phyloP scores from a whole-genome alignment of 2,329 filamentous ascomycete genomes.

The Diplodia sapinea region DNA sequence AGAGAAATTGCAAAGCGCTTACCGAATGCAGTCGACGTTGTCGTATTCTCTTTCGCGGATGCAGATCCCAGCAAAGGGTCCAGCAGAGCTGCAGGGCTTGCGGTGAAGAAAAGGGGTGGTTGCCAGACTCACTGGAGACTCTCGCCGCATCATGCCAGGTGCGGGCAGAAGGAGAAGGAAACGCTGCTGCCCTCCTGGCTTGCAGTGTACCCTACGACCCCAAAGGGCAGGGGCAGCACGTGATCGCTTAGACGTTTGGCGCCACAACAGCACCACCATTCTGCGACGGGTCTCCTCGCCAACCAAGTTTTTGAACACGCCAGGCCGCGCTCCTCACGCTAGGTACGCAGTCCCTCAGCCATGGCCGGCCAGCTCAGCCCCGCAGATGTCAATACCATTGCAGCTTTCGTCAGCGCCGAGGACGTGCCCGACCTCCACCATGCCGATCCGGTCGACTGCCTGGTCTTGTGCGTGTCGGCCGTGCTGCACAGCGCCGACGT shows the following conservation, averaged over 20 bases:
- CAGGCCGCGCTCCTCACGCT: background rate
- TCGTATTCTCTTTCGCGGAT: background rate
- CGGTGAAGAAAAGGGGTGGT: background rate
- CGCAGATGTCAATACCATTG: constrained; percentile 41
- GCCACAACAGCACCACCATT: background rate
- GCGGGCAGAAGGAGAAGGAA: too few species aligned
- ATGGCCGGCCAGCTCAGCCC: constrained; percentile 6
- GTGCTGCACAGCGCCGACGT: constrained; percentile 46
- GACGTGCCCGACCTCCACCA: constrained; percentile 36
- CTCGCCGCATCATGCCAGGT: too few species aligned
- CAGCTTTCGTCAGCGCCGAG: constrained; percentile 41
- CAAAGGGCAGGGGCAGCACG: background rate
- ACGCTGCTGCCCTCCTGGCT: too few species aligned
- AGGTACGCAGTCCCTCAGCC: background rate
- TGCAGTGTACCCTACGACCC: too few species aligned
- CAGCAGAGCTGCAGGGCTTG: background rate
- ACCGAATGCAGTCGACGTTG: background rate
- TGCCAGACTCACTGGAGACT: too few species aligned
- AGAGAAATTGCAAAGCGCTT: background rate
- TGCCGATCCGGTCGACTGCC: constrained; percentile 42
- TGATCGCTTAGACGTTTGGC: constrained; percentile 7
- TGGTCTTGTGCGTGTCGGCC: constrained; percentile 51
- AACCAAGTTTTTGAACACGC: background rate
- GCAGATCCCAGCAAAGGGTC: background rate
- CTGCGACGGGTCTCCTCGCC: background rate